Evolutionary conservation across 306 rosid species (phyloP), one percentile per base, ranked within the genome.

Genomic region (Lathyrus sativus): DNA sequence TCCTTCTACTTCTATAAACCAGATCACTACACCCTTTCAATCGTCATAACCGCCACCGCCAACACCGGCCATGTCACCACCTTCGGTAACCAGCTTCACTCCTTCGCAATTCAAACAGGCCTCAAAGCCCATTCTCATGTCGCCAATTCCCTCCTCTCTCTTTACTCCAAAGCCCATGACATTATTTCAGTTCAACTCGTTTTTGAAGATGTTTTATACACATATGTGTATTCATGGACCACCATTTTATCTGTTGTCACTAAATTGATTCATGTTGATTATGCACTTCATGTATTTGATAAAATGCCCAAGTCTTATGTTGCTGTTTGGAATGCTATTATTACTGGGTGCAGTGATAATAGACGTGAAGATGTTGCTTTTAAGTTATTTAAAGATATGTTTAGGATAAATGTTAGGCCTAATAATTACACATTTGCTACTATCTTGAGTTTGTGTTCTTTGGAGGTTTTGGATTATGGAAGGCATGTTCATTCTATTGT

Each of bases 301-400:
- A 9, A 62, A 83, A 84, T 76, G 85, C 92, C 89, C 0, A 65
- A 35, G 18, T 14, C 63, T 11, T 65, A 83, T 28, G 95, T 82
- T 60, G 84, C 85, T 0, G 61, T 79, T 78, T 90, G 95, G 97
- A 90, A 90, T 65, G 92, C 95, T 38, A 35, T 86, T 11, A 84
- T 85, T 19, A 19, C 22, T 19, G 22, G 22, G 22, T 19, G 22
- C 22, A 19, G 22, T 19, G 22, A 19, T 19, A 81, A 76, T 45
- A 84, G 88, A 14, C 19, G 11, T 10, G 46, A 31, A 29, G 66
- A 57, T 24, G 56, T 79, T 76, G 87, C 88, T 75, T 55, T 86
- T 41, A 9, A 12, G n/a, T 65, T 81, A 74, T 91, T 91, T 50
- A 60, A 61, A 54, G 83, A 78, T 60, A 83, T 88, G 95, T 80